Evolutionary conservation across 2,329 filamentous ascomycete genomes (phyloP), one percentile per base, ranked within the genome.

Genomic region (Colletotrichum orbiculare): DNA sequence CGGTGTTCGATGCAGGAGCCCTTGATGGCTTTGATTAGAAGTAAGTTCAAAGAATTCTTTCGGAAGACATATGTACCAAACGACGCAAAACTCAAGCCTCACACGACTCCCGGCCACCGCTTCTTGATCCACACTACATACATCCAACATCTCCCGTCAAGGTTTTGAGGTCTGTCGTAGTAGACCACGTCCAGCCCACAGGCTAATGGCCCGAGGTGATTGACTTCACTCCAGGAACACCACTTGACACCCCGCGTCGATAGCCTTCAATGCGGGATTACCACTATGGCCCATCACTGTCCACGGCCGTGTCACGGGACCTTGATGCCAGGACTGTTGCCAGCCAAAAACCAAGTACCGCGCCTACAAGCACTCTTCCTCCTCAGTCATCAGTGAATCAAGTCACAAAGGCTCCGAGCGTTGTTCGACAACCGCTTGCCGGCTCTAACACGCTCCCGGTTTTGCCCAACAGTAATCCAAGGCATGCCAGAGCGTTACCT

Each of bases 191-290:
- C 25, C 25, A 25, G 25, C 25, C 25, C 25, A 25, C 25, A 25
- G 25, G 25, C 25, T 25, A 25, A 25, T 25, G 25, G 25, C 25
- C 25, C 25, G 25, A 25, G 25, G 25, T 25, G 25, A 25, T 25
- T 5, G 25, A 25, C 25, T 25, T 25, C 25, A 25, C 25, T 25
- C 25, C 25, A 25, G 25, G 25, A 25, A 25, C 25, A 25, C 4
- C 25, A 25, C 25, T 25, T 17, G 43, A 46, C 15, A 46, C 43
- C 17, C 8, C n/a, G 11, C 10, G 9, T 17, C 17, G 66, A 56
- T 68, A 34, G 47, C 53, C 34, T 64, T 46, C 62, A 66, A 77
- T 78, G 76, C 73, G 73, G 69, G 61, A 73, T 70, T 73, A 73
- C 56, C 64, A 68, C 52, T 56, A 72, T 73, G 67, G 69, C 68